Evolutionary conservation across 1,284 basidiomycete genomes (phyloP).

Genomic region (Moesziomyces sp.): DNA sequence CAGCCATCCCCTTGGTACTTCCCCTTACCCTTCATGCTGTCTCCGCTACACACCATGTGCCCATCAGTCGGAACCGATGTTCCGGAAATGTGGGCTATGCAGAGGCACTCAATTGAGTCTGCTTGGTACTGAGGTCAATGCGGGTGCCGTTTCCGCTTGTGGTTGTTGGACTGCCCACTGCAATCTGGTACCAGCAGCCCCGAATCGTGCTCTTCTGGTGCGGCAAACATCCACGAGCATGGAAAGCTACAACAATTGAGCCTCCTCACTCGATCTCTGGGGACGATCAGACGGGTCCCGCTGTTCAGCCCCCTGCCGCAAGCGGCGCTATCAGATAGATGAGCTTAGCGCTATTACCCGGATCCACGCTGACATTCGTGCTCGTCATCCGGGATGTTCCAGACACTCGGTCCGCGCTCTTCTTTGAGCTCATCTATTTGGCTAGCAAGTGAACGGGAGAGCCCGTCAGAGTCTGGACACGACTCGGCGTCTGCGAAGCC

Average conservation of each 20-base stretch:
- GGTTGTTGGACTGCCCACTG: no score
- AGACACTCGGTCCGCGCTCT: background rate
- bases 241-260: background rate
- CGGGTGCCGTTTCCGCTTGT: no score
- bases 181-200: no score
- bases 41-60: no score
- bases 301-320: background rate
- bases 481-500: no score
- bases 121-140: no score
- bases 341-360: background rate
- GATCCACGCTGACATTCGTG: background rate
- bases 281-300: background rate
- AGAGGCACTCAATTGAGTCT: no score
- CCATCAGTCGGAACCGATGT: no score
- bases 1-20: no score
- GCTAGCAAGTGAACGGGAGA: no score
- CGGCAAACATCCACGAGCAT: background rate
- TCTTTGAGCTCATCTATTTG: background rate
- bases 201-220: background rate
- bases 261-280: background rate
- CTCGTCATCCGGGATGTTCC: background rate
- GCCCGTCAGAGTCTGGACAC: no score
- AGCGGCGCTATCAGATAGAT: background rate
- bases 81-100: accelerated
- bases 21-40: no score